Conservation (phyloP, 345 rosid genomes). For the Citrus inodora region DNA sequence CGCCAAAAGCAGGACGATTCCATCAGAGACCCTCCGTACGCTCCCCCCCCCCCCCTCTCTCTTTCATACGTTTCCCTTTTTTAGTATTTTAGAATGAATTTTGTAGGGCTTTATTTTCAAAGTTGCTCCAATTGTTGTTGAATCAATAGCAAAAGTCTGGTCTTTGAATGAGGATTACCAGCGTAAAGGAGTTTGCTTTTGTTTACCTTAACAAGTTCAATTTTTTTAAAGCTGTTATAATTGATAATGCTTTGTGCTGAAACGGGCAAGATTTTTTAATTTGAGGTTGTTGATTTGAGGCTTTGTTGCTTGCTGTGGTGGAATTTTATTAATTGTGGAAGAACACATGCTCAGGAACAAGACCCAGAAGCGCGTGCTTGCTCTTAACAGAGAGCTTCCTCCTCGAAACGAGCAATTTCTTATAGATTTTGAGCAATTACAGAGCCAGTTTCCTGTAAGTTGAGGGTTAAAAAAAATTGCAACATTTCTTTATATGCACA, state of each 20-base stretch:
- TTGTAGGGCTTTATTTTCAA: not conserved
- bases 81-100: not conserved
- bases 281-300: conserved; percentile 1
- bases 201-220: not conserved
- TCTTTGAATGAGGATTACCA: not conserved
- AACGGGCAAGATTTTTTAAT: not conserved
- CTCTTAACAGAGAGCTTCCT: conserved; percentile 78
- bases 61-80: not conserved
- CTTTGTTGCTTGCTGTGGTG: not conserved
- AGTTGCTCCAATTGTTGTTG: not conserved
- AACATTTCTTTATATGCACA: too few species aligned
- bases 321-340: not conserved
- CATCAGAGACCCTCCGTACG: conserved; percentile 77
- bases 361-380: conserved; percentile 82
- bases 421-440: conserved; percentile 82
- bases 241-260: not conserved
- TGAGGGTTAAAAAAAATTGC: not conserved
- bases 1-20: conserved; percentile 77
- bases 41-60: not conserved
- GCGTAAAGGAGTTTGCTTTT: not conserved
- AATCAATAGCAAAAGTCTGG: not conserved
- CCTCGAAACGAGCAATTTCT: conserved; percentile 92
- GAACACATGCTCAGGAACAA: conserved; percentile 56
- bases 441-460: conserved; percentile 64
- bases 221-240: not conserved